Evolutionary conservation across 2,329 filamentous ascomycete species (phyloP).

Genomic region (Neospermospora avenae): DNA sequence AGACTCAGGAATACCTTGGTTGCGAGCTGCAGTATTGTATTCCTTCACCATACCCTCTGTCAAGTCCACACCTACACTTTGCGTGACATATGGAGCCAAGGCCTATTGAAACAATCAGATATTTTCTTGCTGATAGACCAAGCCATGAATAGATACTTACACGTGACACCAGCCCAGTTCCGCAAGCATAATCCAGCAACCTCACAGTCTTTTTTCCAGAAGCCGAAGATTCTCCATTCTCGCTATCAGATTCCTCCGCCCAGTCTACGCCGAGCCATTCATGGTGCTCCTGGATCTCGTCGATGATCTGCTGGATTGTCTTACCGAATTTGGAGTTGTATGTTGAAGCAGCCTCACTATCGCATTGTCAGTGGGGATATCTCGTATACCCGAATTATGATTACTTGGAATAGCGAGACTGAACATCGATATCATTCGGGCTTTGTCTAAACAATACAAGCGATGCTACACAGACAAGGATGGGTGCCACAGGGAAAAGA

Average conservation of each 20-base stretch:
- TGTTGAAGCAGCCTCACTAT: constrained; percentile 46
- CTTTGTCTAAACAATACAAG: background rate
- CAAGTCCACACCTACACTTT: constrained; percentile 66
- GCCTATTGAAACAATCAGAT: constrained; percentile 39
- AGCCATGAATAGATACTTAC: constrained; percentile 37
- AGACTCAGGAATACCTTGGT: constrained; percentile 48
- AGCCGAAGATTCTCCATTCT: constrained; percentile 21
- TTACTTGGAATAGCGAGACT: background rate
- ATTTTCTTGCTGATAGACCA: background rate
- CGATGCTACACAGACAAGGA: background rate
- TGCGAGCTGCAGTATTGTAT: constrained; percentile 60
- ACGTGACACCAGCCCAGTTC: constrained; percentile 63
- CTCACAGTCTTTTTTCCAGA: constrained; percentile 39
- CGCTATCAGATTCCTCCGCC: constrained; percentile 38
- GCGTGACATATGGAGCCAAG: constrained; percentile 58
- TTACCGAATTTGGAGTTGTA: constrained; percentile 58
- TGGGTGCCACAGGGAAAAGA: background rate
- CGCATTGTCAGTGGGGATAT: background rate
- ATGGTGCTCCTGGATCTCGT: constrained; percentile 49
- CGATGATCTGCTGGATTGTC: constrained; percentile 50
- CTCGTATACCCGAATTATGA: background rate
- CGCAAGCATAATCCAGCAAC: constrained; percentile 74
- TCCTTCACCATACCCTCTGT: constrained; percentile 66
- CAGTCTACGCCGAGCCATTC: constrained; percentile 62
- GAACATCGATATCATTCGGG: background rate